phyloP scores from a whole-genome alignment of 345 rosid species.

The Pugionium dolabratum region DNA sequence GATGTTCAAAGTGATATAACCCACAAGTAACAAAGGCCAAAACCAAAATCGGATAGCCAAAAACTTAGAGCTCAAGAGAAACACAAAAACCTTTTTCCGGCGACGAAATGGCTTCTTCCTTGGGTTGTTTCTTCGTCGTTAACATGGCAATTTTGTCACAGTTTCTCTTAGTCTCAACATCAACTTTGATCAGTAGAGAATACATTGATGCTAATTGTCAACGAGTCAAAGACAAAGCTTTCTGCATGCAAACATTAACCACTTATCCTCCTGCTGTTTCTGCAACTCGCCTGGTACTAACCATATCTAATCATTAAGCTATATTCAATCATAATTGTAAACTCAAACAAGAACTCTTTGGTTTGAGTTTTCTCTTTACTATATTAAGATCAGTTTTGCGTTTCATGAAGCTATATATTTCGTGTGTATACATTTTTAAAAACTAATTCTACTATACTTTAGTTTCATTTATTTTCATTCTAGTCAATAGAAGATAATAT shows the following conservation, averaged over 20 bases:
- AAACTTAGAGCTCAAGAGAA: constrained; percentile 13
- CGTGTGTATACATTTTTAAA: too few species aligned
- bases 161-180: constrained; percentile 28
- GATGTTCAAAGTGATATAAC: background rate
- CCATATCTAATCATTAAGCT: too few species aligned
- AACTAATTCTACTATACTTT: too few species aligned
- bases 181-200: constrained; percentile 4
- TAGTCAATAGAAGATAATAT: too few species aligned
- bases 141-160: constrained; percentile 20
- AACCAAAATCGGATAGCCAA: constrained; percentile 21
- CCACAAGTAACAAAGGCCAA: constrained; percentile 16
- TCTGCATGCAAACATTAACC: constrained; percentile 27
- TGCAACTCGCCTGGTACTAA: background rate
- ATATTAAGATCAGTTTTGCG: too few species aligned
- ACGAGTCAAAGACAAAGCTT: constrained; percentile 25
- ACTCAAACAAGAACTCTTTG: too few species aligned
- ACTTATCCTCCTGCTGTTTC: background rate
- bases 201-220: constrained; percentile 33
- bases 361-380: too few species aligned
- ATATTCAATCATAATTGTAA: too few species aligned
- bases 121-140: constrained; percentile 30
- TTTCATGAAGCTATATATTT: too few species aligned
- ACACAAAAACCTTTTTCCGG: background rate
- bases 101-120: constrained; percentile 30
- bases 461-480: too few species aligned